Conservation (phyloP, 176 grass and related monocot genomes). For the Pontederia paniculata region DNA sequence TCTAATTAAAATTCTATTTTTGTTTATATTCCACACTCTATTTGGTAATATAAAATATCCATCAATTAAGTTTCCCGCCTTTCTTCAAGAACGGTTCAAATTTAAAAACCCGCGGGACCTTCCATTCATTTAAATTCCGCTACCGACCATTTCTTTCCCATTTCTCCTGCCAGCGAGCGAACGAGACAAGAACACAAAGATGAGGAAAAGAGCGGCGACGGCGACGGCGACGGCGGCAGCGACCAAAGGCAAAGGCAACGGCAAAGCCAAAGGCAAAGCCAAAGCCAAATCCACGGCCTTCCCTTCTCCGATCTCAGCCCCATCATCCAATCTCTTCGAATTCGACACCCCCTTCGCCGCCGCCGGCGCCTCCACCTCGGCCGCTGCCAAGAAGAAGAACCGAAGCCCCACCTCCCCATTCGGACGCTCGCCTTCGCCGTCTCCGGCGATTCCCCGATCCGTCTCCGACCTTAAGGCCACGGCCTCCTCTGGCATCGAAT, state of each 20-base stretch:
- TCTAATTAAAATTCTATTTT: too few species aligned
- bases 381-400: slow-evolving; percentile 3
- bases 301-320: not conserved
- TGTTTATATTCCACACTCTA: too few species aligned
- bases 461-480: slow-evolving; percentile 33
- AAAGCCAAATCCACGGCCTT: not conserved
- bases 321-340: slow-evolving; percentile 4
- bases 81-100: too few species aligned
- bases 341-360: not conserved
- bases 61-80: too few species aligned
- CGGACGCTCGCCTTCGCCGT: not conserved
- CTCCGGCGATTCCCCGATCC: not conserved
- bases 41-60: too few species aligned
- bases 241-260: too few species aligned
- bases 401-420: slow-evolving; percentile 11
- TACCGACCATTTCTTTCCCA: too few species aligned
- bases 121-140: too few species aligned
- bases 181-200: too few species aligned
- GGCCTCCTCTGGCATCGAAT: slow-evolving; percentile 31
- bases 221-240: not conserved
- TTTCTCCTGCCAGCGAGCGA: too few species aligned
- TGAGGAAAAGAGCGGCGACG: slow-evolving; percentile 5
- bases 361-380: not conserved
- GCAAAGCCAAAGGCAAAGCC: too few species aligned
- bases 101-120: too few species aligned